Evolutionary conservation across 805 yeast species (phyloP).

Genomic region (Wickerhamomyces subpelliculosus): DNA sequence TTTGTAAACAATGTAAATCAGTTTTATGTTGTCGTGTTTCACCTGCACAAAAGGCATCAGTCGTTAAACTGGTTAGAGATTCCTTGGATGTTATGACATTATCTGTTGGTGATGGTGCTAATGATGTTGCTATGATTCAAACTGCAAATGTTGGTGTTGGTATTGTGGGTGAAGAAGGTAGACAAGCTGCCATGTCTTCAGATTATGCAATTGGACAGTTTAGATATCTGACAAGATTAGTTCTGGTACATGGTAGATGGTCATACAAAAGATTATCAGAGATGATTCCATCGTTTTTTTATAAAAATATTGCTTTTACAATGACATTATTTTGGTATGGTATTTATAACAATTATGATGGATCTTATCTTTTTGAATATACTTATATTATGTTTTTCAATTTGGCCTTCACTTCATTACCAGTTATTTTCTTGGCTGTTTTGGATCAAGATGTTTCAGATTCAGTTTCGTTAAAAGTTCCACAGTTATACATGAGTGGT

Average conservation of each 20-base stretch:
- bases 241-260: conserved; percentile 81
- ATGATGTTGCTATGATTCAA: conserved; percentile 87
- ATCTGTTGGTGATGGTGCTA: conserved; percentile 81
- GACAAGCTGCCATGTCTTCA: conserved; percentile 84
- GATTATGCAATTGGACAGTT: conserved; percentile 84
- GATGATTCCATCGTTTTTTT: conserved; percentile 78
- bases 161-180: conserved; percentile 85
- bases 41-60: conserved; percentile 76
- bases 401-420: conserved; percentile 76
- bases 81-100: conserved; percentile 74
- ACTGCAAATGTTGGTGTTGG: conserved; percentile 69
- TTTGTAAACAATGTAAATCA: conserved; percentile 74
- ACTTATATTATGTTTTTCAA: conserved; percentile 77
- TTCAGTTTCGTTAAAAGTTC: conserved; percentile 60
- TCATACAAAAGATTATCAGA: conserved; percentile 74
- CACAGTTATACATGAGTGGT: conserved; percentile 69
- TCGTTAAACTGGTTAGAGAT: conserved; percentile 64
- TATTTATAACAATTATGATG: conserved; percentile 67
- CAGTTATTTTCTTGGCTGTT: conserved; percentile 70
- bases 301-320: conserved; percentile 70
- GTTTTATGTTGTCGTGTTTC: conserved; percentile 80
- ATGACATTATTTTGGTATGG: conserved; percentile 78
- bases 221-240: conserved; percentile 57
- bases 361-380: conserved; percentile 71
- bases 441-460: conserved; percentile 78